Evolutionary conservation across 768 basidiomycete species (phyloP), one percentile per base, ranked within the genome.

Genomic region (Naematelia encephala): DNA sequence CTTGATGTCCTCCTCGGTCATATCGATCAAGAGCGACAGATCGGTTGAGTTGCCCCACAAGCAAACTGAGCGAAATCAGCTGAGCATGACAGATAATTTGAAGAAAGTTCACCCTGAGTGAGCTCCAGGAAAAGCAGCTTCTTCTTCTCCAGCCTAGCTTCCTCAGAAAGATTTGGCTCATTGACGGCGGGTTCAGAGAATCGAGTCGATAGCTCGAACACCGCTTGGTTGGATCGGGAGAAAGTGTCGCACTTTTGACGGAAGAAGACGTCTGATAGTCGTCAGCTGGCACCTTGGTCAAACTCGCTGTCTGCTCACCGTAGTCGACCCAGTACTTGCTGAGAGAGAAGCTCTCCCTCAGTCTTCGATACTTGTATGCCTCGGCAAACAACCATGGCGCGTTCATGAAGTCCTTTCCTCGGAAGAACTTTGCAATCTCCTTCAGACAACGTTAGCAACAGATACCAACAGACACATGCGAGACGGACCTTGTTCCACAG

Each of bases 21-120:
- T 94, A 79, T 97, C 90, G 77, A 96, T 97, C 59, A 96, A 82
- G 34, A 97, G 82, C 1, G 91, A 94, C 51, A 96, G 81, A 78
- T 96, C 93, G 51, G 93, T 97, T 8, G 92, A 91, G 79, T 97
- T 96, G 14, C 93, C 93, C 92, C 92, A 96, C 12, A 94, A 82
- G 73, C 91, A 94, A 53, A 96, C 91, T 90, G 50, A n/a, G 29
- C 47, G 56, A 21, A n/a, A 16, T 57, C 27, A 61, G 60, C 47
- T 21, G 23, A 13, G 4, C 23, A 25, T 1, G 8, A 45, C 27
- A 48, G n/a, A 22, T 16, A 8, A 30, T 49, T 16, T 39, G 30
- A 28, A 47, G 4, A 14, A 13, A 3, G 22, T 81, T 49, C 59
- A 88, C 89, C 86, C 83, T 96, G 93, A 3, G 91, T 92, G 50